phyloP scores from a whole-genome alignment of 768 basidiomycete species.

The Leucosporidium yakuticum region DNA sequence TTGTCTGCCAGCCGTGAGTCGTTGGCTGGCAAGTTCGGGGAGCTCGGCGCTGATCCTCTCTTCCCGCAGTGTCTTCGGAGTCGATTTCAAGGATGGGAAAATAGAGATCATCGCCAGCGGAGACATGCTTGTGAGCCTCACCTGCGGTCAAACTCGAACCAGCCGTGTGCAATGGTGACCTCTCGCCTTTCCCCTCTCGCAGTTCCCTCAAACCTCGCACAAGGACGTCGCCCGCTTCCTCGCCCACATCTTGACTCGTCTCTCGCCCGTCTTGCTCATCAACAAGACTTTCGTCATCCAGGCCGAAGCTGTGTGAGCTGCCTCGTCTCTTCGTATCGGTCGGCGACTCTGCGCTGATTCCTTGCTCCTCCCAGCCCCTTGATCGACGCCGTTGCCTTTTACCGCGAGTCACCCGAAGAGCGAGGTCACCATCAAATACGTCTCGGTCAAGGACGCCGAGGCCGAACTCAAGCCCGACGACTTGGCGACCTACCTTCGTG shows the following conservation, averaged over 20 bases:
- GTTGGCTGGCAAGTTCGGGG: too few relatives aligned
- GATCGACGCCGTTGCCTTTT: not conserved
- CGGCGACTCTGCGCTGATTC: too few relatives aligned
- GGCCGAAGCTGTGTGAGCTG: too few relatives aligned
- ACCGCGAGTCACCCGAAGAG: not conserved
- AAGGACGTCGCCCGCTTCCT: slow-evolving; percentile 4
- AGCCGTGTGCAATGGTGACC: too few relatives aligned
- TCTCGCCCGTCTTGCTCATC: not conserved
- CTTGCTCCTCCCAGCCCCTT: not conserved
- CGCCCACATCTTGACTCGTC: slow-evolving; percentile 2
- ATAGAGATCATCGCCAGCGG: not conserved
- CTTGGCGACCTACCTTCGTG: not conserved
- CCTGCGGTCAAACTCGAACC: not conserved
- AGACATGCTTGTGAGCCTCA: not conserved
- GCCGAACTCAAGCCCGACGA: not conserved
- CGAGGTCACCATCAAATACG: not conserved
- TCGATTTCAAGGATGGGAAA: not conserved
- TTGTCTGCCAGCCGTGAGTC: not conserved
- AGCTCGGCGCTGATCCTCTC: not conserved
- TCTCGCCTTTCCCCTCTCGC: too few relatives aligned
- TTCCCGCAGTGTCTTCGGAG: not conserved
- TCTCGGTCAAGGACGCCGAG: not conserved
- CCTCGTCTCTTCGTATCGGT: too few relatives aligned
- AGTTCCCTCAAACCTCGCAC: slow-evolving; percentile 7
- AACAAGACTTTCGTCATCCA: not conserved